Base-by-base conservation (phyloP, 192 early-diverging fungal genomes). In the Thoreauomyces humboldtii region DNA sequence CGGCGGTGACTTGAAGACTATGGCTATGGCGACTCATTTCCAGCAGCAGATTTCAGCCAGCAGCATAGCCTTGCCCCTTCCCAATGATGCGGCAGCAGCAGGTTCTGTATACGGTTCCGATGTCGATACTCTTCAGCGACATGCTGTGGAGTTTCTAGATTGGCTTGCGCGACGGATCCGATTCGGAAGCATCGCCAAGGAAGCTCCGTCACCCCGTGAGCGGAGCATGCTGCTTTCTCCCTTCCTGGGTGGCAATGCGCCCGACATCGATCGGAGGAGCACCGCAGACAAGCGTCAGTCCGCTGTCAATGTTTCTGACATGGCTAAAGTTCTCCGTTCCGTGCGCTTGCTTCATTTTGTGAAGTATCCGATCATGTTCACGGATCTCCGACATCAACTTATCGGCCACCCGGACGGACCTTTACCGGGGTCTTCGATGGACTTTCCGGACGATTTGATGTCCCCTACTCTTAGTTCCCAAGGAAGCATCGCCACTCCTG, bases 141-240 rank as follows among this genome's bases (percentile, higher is more conserved):
- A 76, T 46, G 76, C 76, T 14, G 80, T 82, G 11, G 74, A 79
- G 25, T 72, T 76, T 41, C 38, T 82, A 7, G 80, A 82, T 37
- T 54, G 59, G 42, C 78, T 74, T 50, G 73, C 79, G 11, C 69
- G 77, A 1, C 64, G 59, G 5, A 17, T 75, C 14, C 17, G 63
- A 29, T n/a, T 21, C 17, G 27, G 19, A 22, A 45, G 46, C 35
- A 31, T n/a, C 15, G 7, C 11, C 15, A 37, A 47, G 22, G 61
- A 57, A 21, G 54, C 28, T 14, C 19, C 38, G 38, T 52, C 5
- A 7, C 15, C 48, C 29, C 64, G 41, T 9, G 33, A 29, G 11
- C 17, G 15, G 6, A 4, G 15, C 29, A 15, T 25, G 15, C 33
- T 41, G 21, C 27, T 19, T 2, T 29, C 28, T 38, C 41, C 41